Evolutionary conservation across 257 asterid genomes (phyloP).

Genomic region (Phtheirospermum japonicum): DNA sequence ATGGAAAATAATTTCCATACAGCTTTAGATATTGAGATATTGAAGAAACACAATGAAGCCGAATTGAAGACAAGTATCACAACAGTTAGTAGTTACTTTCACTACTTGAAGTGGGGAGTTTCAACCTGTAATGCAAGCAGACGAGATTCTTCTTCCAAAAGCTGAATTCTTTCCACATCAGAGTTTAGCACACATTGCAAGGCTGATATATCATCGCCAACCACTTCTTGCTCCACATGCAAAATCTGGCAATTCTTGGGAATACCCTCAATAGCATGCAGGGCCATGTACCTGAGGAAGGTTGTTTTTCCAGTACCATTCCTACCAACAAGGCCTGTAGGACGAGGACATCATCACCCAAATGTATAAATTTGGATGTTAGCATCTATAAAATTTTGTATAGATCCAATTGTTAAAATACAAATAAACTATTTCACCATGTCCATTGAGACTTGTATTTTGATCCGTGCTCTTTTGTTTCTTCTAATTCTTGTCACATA

Average conservation of each 20-base stretch:
- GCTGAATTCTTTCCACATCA: constrained; percentile 80
- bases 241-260: constrained; percentile 95
- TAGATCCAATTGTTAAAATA: constrained; percentile 1
- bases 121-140: constrained; percentile 79
- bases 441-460: neutral
- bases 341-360: constrained; percentile 23
- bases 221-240: constrained; percentile 98
- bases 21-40: constrained; percentile 19
- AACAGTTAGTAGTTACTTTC: constrained; percentile 20
- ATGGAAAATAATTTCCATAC: constrained; percentile 24
- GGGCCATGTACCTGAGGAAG: constrained; percentile 91
- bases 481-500: neutral
- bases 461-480: neutral
- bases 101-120: constrained; percentile 28
- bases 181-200: constrained; percentile 90
- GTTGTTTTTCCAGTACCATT: constrained; percentile 99
- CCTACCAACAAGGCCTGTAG: constrained; percentile 94
- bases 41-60: constrained; percentile 21
- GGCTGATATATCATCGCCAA: constrained; percentile 75
- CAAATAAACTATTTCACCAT: neutral
- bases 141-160: constrained; percentile 80
- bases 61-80: constrained; percentile 25
- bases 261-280: constrained; percentile 97
- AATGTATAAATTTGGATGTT: neutral
- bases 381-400: neutral